phyloP scores from a whole-genome alignment of 306 rosid species.

The Corylus avellana region DNA sequence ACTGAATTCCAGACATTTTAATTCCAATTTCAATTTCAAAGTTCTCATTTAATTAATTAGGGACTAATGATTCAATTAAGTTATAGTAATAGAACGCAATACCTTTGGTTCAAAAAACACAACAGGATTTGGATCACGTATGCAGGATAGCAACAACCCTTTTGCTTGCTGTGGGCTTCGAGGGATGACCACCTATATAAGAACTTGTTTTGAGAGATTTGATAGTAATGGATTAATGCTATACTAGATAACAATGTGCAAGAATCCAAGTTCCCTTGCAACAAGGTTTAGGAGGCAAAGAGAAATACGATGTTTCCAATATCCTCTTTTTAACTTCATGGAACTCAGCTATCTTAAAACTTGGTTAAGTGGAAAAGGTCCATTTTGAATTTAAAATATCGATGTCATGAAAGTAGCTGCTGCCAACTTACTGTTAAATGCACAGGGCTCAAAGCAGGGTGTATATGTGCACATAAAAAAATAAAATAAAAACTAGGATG shows the following conservation, averaged over 20 bases:
- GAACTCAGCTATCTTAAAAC: background rate
- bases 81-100: slow-evolving; percentile 15
- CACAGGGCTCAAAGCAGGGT: too few species aligned
- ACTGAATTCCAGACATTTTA: slow-evolving; percentile 50
- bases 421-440: background rate
- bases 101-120: slow-evolving; percentile 98
- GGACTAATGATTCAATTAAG: slow-evolving; percentile 15
- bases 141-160: slow-evolving; percentile 81
- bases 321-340: background rate
- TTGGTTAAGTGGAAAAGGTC: background rate
- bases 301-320: background rate
- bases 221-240: slow-evolving; percentile 14
- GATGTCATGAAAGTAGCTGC: background rate
- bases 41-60: slow-evolving; percentile 1
- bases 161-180: slow-evolving; percentile 93
- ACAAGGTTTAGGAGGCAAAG: background rate
- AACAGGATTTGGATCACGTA: slow-evolving; percentile 91
- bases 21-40: slow-evolving; percentile 13
- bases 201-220: slow-evolving; percentile 23
- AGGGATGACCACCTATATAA: slow-evolving; percentile 85
- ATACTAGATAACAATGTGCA: background rate
- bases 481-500: background rate
- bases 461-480: background rate
- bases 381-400: background rate
- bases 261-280: slow-evolving; percentile 9